A percentile compares a stretch with the other conserved stretches of the same genome.
Conservation (phyloP, 176 grass and related monocot species). For the Hordeum vulgare region DNA sequence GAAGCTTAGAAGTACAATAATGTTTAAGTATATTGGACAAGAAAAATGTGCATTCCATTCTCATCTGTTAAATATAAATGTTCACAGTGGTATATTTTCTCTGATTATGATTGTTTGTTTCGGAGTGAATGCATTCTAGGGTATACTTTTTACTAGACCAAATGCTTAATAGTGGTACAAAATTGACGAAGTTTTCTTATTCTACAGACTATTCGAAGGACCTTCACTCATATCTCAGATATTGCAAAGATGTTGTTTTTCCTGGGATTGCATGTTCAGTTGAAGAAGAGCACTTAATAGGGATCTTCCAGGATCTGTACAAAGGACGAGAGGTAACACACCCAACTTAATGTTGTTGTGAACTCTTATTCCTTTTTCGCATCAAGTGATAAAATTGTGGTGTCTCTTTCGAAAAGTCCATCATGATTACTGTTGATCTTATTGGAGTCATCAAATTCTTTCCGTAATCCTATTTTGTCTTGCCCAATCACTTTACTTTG, state of each 20-base stretch:
- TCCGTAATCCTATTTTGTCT: not conserved
- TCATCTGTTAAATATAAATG: no score
- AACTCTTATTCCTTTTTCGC: not conserved
- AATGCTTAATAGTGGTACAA: not conserved
- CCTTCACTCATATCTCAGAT: slow-evolving; percentile 62
- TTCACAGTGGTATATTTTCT: no score
- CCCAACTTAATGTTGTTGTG: not conserved
- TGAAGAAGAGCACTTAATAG: slow-evolving; percentile 46
- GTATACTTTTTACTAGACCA: not conserved
- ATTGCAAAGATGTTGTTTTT: slow-evolving; percentile 59
- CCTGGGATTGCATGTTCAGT: slow-evolving; percentile 44
- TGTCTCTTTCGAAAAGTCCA: not conserved
- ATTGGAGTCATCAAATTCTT: not conserved
- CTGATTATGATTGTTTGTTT: no score
- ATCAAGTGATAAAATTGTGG: not conserved
- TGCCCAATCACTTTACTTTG: not conserved
- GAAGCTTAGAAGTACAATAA: no score
- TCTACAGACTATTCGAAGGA: slow-evolving; percentile 69
- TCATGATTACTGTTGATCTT: not conserved
- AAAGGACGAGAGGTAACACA: slow-evolving; percentile 51
- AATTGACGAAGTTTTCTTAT: not conserved
- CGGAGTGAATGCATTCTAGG: not conserved
- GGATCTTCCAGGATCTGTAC: slow-evolving; percentile 55
- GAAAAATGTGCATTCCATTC: no score
- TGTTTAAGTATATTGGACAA: no score